Evolutionary conservation across 345 rosid species (phyloP).

Genomic region (Aegle marmelos): DNA sequence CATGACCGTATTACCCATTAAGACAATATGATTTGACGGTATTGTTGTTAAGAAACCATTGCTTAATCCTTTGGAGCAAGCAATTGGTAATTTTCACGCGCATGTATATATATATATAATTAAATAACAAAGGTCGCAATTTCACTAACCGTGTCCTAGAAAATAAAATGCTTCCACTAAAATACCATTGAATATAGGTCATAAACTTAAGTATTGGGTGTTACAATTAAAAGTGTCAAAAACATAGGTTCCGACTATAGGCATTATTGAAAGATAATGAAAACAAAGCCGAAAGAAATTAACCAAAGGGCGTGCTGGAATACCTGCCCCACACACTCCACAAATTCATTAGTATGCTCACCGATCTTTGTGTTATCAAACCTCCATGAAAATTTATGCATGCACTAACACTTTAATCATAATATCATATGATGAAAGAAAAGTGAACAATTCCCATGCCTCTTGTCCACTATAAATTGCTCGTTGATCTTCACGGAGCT

Average conservation of each 20-base stretch:
- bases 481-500: background rate
- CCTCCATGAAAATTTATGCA: background rate
- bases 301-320: background rate
- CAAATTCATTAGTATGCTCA: background rate
- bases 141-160: background rate
- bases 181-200: too few relatives aligned
- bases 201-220: background rate
- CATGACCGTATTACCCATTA: too few relatives aligned
- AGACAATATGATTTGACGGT: too few relatives aligned
- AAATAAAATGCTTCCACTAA: background rate
- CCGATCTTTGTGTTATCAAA: background rate
- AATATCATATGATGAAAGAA: background rate
- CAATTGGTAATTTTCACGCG: background rate
- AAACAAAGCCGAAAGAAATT: background rate
- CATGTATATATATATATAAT: too few relatives aligned
- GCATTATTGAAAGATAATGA: too few relatives aligned
- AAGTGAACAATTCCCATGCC: background rate
- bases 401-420: constrained; percentile 1
- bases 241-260: background rate
- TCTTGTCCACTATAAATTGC: background rate
- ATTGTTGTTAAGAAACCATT: background rate
- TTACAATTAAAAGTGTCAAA: background rate
- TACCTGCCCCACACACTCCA: background rate
- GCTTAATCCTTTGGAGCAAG: background rate
- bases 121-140: background rate